Evolutionary conservation across 129 eudicot genomes (phyloP), one percentile per base, ranked within the genome.

Genomic region (Ambrosia trifida): DNA sequence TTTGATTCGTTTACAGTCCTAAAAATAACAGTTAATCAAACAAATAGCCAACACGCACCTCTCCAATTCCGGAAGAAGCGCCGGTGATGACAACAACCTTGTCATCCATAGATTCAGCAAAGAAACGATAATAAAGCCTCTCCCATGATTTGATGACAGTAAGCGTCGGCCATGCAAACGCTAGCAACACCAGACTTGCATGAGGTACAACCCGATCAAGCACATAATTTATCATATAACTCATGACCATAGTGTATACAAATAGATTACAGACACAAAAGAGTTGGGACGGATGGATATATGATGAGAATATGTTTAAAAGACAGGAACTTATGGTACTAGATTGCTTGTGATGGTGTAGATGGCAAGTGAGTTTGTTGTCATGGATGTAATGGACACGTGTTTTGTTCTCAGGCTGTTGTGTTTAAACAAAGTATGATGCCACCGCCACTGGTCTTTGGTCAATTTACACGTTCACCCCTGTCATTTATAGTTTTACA

Each of bases 21-120:
- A 16, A 3, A 35, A 62, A 59, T 9, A 66, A 14, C 20, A 45
- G 30, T 35, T 35, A 36, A 40, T 40, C 44, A 1, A 40, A 40
- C 44, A 40, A 40, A 19, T 2, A 11, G 16, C 10, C 14, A 5
- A 24, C 2, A 56, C 40, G 51, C 19, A 91, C 95, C 96, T 93
- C 98, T n/a, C 98, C 98, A 52, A 93, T 90, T 6, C 92, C 96
- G 28, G 98, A 93, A 49, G 98, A 89, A 76, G 98, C 98, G 2
- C 98, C 98, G 38, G 98, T 93, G 86, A 93, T 69, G 57, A 93
- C 76, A 20, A 89, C 98, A 11, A 93, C 96, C 70, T 89, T 93
- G 46, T 80, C 60, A 33, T 74, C 83, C 95, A 93, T 78, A 31
- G 76, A 62, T 67, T 86, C 80, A 74, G 24, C 10, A 45, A 58